Evolutionary conservation across 768 basidiomycete genomes (phyloP), one percentile per base, ranked within the genome.

Genomic region (Rhizopogon vinicolor): DNA sequence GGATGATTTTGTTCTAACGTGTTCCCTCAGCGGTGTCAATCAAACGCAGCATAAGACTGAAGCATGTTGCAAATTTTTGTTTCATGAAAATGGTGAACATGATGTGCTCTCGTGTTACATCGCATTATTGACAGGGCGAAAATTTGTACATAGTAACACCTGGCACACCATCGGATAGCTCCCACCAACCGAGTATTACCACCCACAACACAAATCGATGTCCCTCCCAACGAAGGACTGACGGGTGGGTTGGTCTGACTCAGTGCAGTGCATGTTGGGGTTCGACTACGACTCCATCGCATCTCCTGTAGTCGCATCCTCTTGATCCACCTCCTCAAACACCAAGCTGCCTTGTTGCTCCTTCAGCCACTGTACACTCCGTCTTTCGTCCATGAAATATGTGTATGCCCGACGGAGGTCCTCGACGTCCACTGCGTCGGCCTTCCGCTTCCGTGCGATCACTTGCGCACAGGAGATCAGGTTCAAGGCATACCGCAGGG

Each of bases 321-420:
- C 73, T 41, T 51, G 56, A 41, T 37, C 18, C 10, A 62, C 68
- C 71, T 89, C 89, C 65, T 90, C 88, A 65, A 89, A 89, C 49
- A 91, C 80, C 52, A 91, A 73, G 18, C 75, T 68, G 0, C 88
- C 89, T 60, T 88, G 85, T 66, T 89, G 87, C 62, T 93, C 91
- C 73, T 89, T 89, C 60, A 96, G 67, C 89, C 91, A 96, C 65
- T 94, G 87, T 46, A 93, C 89, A 60, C 91, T 93, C 59, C 93
- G 77, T 71, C 92, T 92, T 72, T 94, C 92, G 67, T 96, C 93
- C 80, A 93, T 87, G 71, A 96, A 96, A 65, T 91, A 93, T 31
- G 76, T 80, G 68, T 98, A 98, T 2, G 86, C 91, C 52, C 87
- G 77, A 48, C 89, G 74, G 33, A 98, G 76, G 68, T 98, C 96